phyloP scores from a whole-genome alignment of 352 stramenopile species.

The Phytophthora lateralis region DNA sequence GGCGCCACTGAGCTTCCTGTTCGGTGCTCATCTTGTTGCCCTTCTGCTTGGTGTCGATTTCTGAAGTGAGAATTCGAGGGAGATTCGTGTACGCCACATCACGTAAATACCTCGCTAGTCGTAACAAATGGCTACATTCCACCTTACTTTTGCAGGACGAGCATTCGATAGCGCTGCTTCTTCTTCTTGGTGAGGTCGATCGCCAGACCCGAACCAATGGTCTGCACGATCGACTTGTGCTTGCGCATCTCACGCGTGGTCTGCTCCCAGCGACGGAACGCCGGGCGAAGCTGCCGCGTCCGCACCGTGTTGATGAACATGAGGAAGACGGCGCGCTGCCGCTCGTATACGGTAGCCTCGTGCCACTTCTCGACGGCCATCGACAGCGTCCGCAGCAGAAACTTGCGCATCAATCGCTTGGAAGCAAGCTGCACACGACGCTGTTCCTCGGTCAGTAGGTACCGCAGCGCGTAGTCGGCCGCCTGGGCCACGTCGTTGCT shows the following conservation, averaged over 20 bases:
- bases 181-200: constrained; percentile 71
- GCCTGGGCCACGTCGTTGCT: constrained; percentile 56
- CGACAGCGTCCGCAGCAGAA: constrained; percentile 43
- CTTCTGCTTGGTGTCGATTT: constrained; percentile 30
- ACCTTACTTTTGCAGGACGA: constrained; percentile 67
- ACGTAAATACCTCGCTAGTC: too few species aligned
- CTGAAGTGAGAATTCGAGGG: constrained; percentile 13
- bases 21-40: constrained; percentile 29
- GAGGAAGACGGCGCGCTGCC: constrained; percentile 48
- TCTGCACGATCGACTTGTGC: constrained; percentile 50
- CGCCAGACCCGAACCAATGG: constrained; percentile 55
- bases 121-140: constrained; percentile 6
- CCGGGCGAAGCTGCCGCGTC: constrained; percentile 53
- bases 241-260: constrained; percentile 46
- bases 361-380: constrained; percentile 55
- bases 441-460: constrained; percentile 60
- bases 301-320: constrained; percentile 53
- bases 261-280: constrained; percentile 66
- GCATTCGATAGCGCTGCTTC: constrained; percentile 66
- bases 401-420: constrained; percentile 48
- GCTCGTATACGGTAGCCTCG: constrained; percentile 47
- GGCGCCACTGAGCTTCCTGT: constrained; percentile 49
- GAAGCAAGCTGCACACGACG: constrained; percentile 54
- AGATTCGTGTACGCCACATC: too few species aligned
- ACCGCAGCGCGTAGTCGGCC: constrained; percentile 67